Conservation (phyloP, 306 rosid species). For the Purshia tridentata region DNA sequence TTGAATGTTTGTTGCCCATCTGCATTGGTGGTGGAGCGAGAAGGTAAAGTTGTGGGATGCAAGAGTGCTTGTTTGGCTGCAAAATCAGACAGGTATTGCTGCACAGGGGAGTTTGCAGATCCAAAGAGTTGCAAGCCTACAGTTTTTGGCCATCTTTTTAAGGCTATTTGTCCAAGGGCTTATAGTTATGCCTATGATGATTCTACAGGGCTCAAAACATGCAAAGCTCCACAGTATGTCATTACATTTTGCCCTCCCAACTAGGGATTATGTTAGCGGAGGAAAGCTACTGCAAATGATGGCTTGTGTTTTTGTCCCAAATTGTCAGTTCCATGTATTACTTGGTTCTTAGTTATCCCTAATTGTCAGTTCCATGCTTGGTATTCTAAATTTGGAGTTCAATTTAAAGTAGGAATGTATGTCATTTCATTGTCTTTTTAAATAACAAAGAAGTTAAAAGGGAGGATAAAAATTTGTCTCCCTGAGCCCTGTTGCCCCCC, state of each 20-base stretch:
- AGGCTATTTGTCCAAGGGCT: conserved; percentile 59
- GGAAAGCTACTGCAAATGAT: background rate
- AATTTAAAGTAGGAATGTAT: no score
- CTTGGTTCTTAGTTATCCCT: background rate
- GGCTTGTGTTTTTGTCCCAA: background rate
- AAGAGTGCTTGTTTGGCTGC: conserved; percentile 76
- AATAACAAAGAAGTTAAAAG: no score
- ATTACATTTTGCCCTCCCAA: conserved; percentile 66
- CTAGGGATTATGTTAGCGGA: conserved; percentile 12
- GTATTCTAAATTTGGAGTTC: no score
- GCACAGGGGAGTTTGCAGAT: conserved; percentile 53
- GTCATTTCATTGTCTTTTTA: no score
- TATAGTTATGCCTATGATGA: conserved; percentile 72
- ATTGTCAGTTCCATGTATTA: background rate
- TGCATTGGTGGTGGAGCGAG: conserved; percentile 39
- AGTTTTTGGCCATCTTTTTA: conserved; percentile 47
- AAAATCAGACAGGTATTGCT: conserved; percentile 56
- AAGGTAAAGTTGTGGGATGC: conserved; percentile 67
- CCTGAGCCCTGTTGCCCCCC: no score
- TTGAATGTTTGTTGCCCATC: conserved; percentile 59
- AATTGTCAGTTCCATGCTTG: no score
- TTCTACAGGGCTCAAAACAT: conserved; percentile 48
- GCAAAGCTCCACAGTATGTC: conserved; percentile 50
- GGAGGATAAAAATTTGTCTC: no score
- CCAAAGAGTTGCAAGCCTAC: conserved; percentile 53